phyloP scores from a whole-genome alignment of 768 basidiomycete species.

The Flagelloscypha sp. region DNA sequence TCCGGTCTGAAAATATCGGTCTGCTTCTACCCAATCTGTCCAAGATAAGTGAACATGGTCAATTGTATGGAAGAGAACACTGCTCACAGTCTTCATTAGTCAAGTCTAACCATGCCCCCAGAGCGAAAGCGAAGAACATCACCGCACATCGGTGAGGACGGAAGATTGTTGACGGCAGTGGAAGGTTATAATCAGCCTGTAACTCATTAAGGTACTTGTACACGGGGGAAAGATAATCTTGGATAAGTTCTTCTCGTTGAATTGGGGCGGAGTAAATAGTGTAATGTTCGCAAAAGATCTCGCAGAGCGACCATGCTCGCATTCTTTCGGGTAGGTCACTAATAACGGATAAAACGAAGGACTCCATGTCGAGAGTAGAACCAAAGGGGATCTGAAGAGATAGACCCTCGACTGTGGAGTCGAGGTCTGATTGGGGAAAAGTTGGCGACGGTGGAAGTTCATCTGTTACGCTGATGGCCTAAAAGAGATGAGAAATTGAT shows the following conservation, averaged over 20 bases:
- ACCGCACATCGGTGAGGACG: conserved; percentile 43
- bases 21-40: conserved; percentile 39
- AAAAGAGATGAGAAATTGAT: too few species aligned
- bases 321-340: conserved; percentile 51
- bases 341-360: too few species aligned
- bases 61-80: conserved; percentile 2
- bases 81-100: conserved; percentile 47
- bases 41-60: conserved; percentile 2
- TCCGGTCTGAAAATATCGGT: conserved; percentile 37
- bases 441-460: too few species aligned
- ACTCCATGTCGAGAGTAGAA: too few species aligned
- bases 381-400: too few species aligned
- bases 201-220: conserved; percentile 46
- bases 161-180: conserved; percentile 30
- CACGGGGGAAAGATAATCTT: conserved; percentile 55
- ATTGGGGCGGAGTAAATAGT: conserved; percentile 57
- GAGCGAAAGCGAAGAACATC: conserved; percentile 47
- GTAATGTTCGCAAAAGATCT: conserved; percentile 60
- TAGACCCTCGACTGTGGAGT: too few species aligned
- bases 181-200: conserved; percentile 16
- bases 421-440: too few species aligned
- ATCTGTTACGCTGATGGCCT: too few species aligned
- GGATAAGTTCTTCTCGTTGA: conserved; percentile 58
- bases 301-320: conserved; percentile 58
- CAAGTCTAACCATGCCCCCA: conserved; percentile 52